phyloP scores from a whole-genome alignment of 345 rosid species.

The Pistacia atlantica region DNA sequence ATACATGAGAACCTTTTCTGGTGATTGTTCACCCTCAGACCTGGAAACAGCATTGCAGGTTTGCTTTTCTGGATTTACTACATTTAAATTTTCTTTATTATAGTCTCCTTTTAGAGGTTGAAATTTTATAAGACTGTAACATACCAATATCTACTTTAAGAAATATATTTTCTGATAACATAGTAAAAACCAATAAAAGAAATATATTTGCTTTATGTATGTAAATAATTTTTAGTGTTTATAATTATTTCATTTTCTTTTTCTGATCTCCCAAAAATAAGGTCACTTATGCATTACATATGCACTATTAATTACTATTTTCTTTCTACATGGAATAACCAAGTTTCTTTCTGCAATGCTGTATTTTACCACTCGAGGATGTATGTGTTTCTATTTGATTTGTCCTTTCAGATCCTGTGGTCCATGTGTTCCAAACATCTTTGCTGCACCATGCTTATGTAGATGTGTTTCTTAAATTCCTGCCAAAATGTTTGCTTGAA shows the following conservation, averaged over 20 bases:
- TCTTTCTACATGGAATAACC: background rate
- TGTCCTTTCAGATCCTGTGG: background rate
- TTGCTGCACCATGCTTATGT: background rate
- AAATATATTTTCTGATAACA: background rate
- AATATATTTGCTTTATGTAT: background rate
- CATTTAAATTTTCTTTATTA: background rate
- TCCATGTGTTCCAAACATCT: background rate
- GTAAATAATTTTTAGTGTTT: background rate
- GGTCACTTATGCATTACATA: background rate
- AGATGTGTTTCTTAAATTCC: background rate
- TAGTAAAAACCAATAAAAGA: too few relatives aligned
- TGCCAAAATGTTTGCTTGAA: background rate
- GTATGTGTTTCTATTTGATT: background rate
- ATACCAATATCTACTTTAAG: background rate
- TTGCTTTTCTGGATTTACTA: conserved; percentile 27
- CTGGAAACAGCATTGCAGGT: conserved; percentile 97
- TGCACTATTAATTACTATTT: background rate
- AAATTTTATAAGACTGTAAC: background rate
- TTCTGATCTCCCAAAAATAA: too few relatives aligned
- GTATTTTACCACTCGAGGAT: background rate
- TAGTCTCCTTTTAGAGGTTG: background rate
- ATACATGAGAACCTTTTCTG: conserved; percentile 80
- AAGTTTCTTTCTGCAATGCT: background rate
- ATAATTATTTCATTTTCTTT: background rate
- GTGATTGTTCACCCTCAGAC: conserved; percentile 88